Evolutionary conservation across 176 grass and related monocot species (phyloP).

Genomic region (Aegilops bicornis): DNA sequence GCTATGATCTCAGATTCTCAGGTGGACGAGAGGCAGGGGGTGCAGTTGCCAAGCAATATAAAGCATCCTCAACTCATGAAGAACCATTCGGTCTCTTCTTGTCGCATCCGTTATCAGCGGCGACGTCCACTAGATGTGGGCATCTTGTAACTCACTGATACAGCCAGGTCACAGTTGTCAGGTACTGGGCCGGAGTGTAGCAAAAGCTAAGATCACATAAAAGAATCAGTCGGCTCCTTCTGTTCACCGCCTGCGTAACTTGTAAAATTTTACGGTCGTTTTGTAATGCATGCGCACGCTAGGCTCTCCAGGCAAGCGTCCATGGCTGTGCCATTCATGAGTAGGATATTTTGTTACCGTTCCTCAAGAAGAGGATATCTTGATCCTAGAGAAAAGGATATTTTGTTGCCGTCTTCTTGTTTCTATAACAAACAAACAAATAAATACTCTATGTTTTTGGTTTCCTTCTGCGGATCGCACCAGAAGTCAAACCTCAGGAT

Average conservation of each 20-base stretch:
- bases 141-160: not conserved
- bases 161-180: conserved; percentile 5
- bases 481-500: conserved; percentile 14
- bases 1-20: not conserved
- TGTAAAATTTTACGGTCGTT: not conserved
- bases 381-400: no score
- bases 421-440: not conserved
- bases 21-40: not conserved
- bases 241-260: not conserved
- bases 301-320: conserved; percentile 15
- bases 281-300: not conserved
- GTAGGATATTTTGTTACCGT: not conserved
- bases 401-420: not conserved
- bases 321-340: not conserved
- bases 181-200: not conserved
- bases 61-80: conserved; percentile 7
- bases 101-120: conserved; percentile 1
- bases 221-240: not conserved
- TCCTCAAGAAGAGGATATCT: no score
- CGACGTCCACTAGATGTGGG: not conserved
- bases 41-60: conserved; percentile 15
- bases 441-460: not conserved
- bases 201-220: conserved; percentile 14
- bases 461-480: not conserved
- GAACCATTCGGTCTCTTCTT: not conserved